Base-by-base conservation (phyloP, 2,329 filamentous ascomycete species). In the Capronia coronata region DNA sequence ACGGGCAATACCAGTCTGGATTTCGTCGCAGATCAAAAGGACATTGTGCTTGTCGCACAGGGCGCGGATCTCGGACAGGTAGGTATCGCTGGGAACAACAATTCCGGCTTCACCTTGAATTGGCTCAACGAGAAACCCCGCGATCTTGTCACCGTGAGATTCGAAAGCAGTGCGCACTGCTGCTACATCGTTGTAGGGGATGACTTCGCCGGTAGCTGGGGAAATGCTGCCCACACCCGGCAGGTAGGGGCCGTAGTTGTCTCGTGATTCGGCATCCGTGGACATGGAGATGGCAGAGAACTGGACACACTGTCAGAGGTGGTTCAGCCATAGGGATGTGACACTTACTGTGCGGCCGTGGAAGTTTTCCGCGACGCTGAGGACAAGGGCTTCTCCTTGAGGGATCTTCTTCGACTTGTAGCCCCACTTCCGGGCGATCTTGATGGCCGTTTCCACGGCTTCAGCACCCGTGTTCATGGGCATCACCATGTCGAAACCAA, bases 381-480 rank as follows among this genome's bases (percentile, higher is more conserved):
- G 86, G 30, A 97, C 79, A 57, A 93, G 69, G 7, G 91, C 91
- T 75, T 93, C 81, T 65, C 85, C 83, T 67, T 87, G 75, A 4
- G 87, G 83, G 55, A 97, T 91, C 18, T 84, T 83, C 78, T 97
- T 96, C 66, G 87, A 82, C 73, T 95, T 96, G 77, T 96, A 96
- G 3, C 89, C 90, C 91, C 91, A 97, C 72, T 97, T 97, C 59
- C 91, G 79, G 51, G 91, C 91, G 70, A 97, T 83, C 77, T 97
- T 97, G 72, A 97, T 83, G 10, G 86, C 90, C 0, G 91, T 96
- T 77, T 97, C 91, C 29, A 95, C 89, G 7, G 91, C 91, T 72
- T 97, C 91, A 18, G 91, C 91, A 51, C 91, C 91, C 1, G 91
- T 97, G 75, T 96, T 96, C 90, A 97, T 96, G 58, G 91, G 91